Evolutionary conservation across 768 basidiomycete species (phyloP), one percentile per base, ranked within the genome.

Genomic region (Tricholoma matsutake): DNA sequence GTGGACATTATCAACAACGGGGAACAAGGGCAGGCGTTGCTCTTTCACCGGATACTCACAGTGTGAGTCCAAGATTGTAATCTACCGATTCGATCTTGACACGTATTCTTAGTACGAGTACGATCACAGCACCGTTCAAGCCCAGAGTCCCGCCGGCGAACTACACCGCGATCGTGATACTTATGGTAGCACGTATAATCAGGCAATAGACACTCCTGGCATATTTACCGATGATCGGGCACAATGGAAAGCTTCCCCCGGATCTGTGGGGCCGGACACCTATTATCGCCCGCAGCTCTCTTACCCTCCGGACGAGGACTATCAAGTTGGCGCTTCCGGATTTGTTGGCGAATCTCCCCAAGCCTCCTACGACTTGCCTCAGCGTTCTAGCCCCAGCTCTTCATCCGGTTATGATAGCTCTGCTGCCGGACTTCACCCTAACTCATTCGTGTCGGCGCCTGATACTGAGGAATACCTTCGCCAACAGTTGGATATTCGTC

Each of bases 381-480:
- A 25, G 22, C 22, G 29, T 31, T 18, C 51, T 31, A 18, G 7
- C 51, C 16, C 51, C 18, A 6, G 13, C 16, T 10, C 10, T n/a
- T 32, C 29, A 7, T 9, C 43, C 14, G 16, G 6, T 13, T 49
- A 58, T 10, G n/a, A 20, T 18, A 31, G n/a, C 9, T 18, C 41
- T 18, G 10, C 43, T 1, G 29, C 13, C n/a, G 29, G 41, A n/a
- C 28, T 32, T 41, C 41, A 57, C 56, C 56, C 56, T 2, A 45
- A 39, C 13, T 8, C 22, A 14, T 43, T 43, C 4, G 56, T 20
- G 25, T 28, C 37, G 43, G 22, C 28, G 29, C 18, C 20, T 20
- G 79, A 81, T 41, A 76, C 80, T 14, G 83, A 75, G 0, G 72
- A 75, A 0, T 80, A 76, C 61, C 63, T 84, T 34, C 81, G 83